These are phyloP conservation scores for Rhodotorula mucilaginosa DNA, from an alignment of 1,284 basidiomycete genomes.

Conservation along the genomic window DNA sequence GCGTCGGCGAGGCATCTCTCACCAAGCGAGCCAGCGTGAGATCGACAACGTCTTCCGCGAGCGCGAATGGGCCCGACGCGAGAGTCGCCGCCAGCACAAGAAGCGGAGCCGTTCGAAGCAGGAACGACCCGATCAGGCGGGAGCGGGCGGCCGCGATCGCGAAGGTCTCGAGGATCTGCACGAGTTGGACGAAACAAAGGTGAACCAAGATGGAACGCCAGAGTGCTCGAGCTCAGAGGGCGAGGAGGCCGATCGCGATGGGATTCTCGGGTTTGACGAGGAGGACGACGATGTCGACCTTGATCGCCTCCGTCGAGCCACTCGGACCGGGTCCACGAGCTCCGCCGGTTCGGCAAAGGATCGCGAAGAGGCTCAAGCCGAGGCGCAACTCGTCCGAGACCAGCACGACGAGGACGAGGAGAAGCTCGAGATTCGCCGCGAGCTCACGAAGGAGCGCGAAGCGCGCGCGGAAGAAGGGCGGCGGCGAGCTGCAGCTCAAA, in stretches of 20 bases:
- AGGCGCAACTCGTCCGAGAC: background rate
- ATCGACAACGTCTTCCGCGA: conserved; percentile 8
- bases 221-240: no score
- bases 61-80: background rate
- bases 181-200: conserved; percentile 1
- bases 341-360: conserved; percentile 3
- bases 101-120: conserved; percentile 1
- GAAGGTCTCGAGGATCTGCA: conserved; percentile 3
- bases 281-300: conserved; percentile 4
- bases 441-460: background rate
- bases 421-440: background rate
- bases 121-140: background rate
- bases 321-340: conserved; percentile 12
- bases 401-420: conserved; percentile 4
- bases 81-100: background rate
- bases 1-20: background rate
- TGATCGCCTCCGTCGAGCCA: background rate
- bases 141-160: background rate
- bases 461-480: background rate
- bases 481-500: background rate
- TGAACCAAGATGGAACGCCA: background rate
- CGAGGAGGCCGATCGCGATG: background rate
- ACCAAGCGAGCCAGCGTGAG: background rate
- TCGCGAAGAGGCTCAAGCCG: background rate
- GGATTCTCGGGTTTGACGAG: background rate